Evolutionary conservation across 129 eudicot genomes (phyloP).

Genomic region (Lonicera japonica): DNA sequence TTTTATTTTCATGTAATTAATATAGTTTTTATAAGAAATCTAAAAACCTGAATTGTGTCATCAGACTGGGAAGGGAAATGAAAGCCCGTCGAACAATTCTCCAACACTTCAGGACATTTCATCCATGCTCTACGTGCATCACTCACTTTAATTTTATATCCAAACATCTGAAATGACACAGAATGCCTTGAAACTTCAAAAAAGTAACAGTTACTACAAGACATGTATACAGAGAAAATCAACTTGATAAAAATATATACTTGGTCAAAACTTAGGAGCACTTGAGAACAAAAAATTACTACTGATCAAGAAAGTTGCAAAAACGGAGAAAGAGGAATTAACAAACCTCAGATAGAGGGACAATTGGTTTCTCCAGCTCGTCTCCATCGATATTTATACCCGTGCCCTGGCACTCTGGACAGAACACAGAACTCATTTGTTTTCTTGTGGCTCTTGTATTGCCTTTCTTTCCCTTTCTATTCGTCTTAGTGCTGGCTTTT

Average conservation of each 20-base stretch:
- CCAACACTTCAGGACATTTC: constrained; percentile 65
- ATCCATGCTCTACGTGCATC: constrained; percentile 86
- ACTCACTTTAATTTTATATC: constrained; percentile 64
- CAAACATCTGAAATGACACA: constrained; percentile 54
- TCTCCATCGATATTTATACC: constrained; percentile 54
- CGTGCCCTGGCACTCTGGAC: constrained; percentile 97
- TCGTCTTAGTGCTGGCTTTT: constrained; percentile 44
- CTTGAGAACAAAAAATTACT: not conserved
- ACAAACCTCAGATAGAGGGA: constrained; percentile 72
- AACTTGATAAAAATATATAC: too few relatives aligned
- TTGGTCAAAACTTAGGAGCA: not conserved
- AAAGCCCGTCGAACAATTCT: constrained; percentile 76
- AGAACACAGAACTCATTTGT: constrained; percentile 50
- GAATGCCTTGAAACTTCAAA: not conserved
- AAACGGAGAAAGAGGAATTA: not conserved
- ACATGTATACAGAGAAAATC: too few relatives aligned
- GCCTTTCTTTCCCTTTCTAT: constrained; percentile 19
- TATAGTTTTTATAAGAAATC: not conserved
- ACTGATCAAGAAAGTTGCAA: not conserved
- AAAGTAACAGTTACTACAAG: too few relatives aligned
- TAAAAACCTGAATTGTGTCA: constrained; percentile 41
- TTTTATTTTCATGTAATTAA: not conserved
- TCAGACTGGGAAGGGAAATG: constrained; percentile 43
- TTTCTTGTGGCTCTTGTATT: constrained; percentile 14
- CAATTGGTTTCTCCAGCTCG: constrained; percentile 71